Evolutionary conservation across 495 filamentous ascomycete genomes (phyloP).

Genomic region (Aspergillus homomorphus): DNA sequence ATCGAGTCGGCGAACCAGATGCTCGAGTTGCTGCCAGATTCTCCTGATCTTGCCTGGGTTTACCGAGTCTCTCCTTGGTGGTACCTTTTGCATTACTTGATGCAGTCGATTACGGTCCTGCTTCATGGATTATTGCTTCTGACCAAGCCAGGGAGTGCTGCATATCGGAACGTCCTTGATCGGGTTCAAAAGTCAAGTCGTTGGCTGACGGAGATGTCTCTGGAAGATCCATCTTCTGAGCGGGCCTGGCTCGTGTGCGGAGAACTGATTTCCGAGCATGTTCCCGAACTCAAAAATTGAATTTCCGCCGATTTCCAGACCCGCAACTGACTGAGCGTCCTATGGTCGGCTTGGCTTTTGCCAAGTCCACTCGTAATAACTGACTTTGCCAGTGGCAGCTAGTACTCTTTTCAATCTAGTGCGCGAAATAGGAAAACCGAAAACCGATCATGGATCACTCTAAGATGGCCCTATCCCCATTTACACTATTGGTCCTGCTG

Average conservation of each 20-base stretch:
- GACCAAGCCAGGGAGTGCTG: conserved; percentile 35
- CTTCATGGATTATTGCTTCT: conserved; percentile 50
- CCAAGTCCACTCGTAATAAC: neutral
- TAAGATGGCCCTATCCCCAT: neutral
- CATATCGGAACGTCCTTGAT: conserved; percentile 34
- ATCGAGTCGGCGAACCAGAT: conserved; percentile 47
- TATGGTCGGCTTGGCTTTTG: neutral
- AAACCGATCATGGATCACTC: neutral
- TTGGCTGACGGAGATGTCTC: conserved; percentile 45
- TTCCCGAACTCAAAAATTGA: conserved; percentile 5
- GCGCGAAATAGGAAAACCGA: neutral
- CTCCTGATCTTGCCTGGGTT: conserved; percentile 34
- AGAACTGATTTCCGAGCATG: conserved; percentile 19
- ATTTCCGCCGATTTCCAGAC: neutral
- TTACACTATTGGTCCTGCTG: neutral
- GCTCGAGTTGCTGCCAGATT: conserved; percentile 45
- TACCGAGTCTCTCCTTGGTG: conserved; percentile 54
- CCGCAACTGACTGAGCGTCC: neutral
- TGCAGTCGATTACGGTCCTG: conserved; percentile 52
- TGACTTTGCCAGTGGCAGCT: neutral
- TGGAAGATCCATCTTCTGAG: conserved; percentile 39
- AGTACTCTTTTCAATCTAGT: neutral
- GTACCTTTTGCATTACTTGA: conserved; percentile 56
- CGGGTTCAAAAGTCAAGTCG: conserved; percentile 40
- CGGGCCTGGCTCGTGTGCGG: conserved; percentile 45